Evolutionary conservation across 805 yeast species (phyloP).

Genomic region (Komagataella mondaviorum): DNA sequence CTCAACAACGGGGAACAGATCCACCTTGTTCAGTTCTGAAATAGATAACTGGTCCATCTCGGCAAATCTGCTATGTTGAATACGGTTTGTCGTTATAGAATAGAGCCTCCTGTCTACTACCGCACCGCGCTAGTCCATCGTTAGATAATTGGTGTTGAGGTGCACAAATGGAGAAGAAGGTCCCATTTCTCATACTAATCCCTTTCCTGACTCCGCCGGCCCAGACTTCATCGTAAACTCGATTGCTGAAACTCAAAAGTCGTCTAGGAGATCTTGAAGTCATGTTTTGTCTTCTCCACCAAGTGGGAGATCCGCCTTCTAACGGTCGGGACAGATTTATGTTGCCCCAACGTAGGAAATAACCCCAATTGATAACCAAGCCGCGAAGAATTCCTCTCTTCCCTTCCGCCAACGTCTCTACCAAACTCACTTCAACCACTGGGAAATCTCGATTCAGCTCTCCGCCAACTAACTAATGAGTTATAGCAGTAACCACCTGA

Average conservation of each 20-base stretch:
- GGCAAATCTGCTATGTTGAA: neutral
- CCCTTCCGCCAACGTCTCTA: neutral
- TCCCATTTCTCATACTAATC: neutral
- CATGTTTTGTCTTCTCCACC: neutral
- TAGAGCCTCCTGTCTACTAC: neutral
- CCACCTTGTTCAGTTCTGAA: constrained; percentile 10
- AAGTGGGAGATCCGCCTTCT: neutral
- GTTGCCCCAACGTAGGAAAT: neutral
- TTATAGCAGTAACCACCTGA: constrained; percentile 1
- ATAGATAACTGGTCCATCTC: constrained; percentile 5
- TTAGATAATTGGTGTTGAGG: neutral
- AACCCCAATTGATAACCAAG: neutral
- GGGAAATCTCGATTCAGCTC: neutral
- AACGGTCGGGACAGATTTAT: neutral
- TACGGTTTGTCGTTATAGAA: neutral
- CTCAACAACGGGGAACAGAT: constrained; percentile 7
- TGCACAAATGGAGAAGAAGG: neutral
- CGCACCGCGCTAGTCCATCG: neutral
- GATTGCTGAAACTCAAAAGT: too few species aligned
- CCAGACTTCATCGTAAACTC: neutral
- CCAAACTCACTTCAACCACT: neutral
- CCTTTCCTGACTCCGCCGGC: neutral
- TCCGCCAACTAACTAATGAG: neutral
- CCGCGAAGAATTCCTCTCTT: neutral
- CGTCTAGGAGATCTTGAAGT: neutral